Conservation (phyloP, 805 yeast species). For the Nakazawaea ambrosiae region DNA sequence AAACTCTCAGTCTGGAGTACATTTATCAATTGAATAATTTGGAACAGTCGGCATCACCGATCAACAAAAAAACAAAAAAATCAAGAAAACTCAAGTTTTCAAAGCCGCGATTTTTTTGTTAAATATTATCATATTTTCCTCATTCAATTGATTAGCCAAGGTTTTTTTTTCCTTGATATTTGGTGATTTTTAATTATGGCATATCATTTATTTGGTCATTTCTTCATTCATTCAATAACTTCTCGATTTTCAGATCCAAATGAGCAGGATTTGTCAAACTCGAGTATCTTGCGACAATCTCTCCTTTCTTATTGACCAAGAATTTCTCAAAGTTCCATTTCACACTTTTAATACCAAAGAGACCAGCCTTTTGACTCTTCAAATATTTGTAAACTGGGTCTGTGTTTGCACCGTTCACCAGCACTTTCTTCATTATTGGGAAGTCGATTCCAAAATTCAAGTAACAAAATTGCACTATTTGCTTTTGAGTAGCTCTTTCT, state of each 20-base stretch:
- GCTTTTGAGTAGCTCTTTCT: constrained; percentile 53
- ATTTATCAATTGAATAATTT: too few species aligned
- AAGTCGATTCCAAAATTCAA: constrained; percentile 75
- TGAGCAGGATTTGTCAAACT: constrained; percentile 27
- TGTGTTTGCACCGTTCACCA: constrained; percentile 69
- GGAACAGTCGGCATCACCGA: too few species aligned
- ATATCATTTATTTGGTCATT: too few species aligned
- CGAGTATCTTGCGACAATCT: constrained; percentile 48
- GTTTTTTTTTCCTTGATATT: too few species aligned
- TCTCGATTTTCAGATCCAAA: constrained; percentile 53
- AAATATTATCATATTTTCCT: too few species aligned
- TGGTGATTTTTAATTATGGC: too few species aligned
- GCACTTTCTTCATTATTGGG: constrained; percentile 76
- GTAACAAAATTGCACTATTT: constrained; percentile 57
- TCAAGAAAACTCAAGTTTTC: too few species aligned
- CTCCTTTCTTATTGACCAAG: constrained; percentile 49
- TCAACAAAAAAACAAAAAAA: too few species aligned
- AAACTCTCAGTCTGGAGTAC: too few species aligned
- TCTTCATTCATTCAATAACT: too few species aligned
- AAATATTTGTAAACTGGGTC: constrained; percentile 71
- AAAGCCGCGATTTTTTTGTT: too few species aligned
- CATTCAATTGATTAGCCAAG: too few species aligned
- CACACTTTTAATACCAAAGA: constrained; percentile 53
- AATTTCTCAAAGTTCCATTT: constrained; percentile 82
- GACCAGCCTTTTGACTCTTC: constrained; percentile 46